Conservation (phyloP, 2,329 filamentous ascomycete genomes). For the Diaporthe capsici region DNA sequence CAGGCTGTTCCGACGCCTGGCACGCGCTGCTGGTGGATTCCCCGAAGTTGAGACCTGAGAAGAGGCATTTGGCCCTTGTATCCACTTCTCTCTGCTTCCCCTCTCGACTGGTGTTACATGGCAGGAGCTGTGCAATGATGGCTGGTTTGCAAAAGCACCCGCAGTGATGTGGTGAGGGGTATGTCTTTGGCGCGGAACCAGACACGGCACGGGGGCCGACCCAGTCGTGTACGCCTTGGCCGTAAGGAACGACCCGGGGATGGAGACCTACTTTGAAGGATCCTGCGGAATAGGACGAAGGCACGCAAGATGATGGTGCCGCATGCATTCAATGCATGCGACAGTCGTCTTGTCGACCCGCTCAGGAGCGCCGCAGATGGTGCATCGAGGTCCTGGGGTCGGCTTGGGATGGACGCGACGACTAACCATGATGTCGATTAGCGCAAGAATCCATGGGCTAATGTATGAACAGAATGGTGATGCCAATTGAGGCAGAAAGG, state of each 20-base stretch:
- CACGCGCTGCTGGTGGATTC: not conserved
- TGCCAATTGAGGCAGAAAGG: not conserved
- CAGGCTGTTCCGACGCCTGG: not conserved
- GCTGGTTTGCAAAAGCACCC: not conserved
- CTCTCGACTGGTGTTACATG: not conserved
- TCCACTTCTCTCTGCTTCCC: not conserved
- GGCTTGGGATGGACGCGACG: slow-evolving; percentile 9
- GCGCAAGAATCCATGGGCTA: slow-evolving; percentile 31
- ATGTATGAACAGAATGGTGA: slow-evolving; percentile 42
- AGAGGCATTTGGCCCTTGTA: not conserved
- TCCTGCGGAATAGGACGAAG: slow-evolving; percentile 44
- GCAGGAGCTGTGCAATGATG: not conserved
- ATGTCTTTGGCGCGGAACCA: not conserved
- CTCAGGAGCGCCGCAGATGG: slow-evolving; percentile 37
- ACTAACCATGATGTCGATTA: slow-evolving; percentile 37
- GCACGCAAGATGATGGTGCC: slow-evolving; percentile 47
- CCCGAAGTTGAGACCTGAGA: not conserved
- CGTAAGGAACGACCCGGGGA: not conserved
- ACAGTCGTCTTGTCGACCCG: slow-evolving; percentile 44
- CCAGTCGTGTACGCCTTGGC: not conserved
- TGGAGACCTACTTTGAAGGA: slow-evolving; percentile 37
- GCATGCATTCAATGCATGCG: slow-evolving; percentile 44
- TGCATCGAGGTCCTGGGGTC: slow-evolving; percentile 25
- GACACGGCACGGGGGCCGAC: not conserved
- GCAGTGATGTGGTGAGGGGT: slow-evolving; percentile 9